These are phyloP conservation scores for Ormosia emarginata DNA, from an alignment of 306 rosid genomes.

Conservation along the genomic window DNA sequence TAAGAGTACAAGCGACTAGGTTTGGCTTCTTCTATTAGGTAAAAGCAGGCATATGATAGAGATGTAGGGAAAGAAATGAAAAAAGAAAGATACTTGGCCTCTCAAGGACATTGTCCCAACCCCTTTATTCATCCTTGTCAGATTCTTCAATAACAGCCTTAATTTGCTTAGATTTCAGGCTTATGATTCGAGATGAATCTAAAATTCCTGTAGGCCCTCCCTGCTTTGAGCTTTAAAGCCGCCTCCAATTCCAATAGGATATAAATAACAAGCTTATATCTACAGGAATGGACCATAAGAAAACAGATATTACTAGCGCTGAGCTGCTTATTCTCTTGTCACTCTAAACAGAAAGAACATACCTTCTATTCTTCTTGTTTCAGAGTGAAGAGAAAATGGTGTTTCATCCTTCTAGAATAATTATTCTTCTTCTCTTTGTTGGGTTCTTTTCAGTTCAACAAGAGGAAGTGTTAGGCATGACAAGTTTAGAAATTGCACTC, in stretches of 20 bases:
- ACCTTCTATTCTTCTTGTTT: constrained; percentile 39
- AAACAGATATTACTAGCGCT: constrained; percentile 23
- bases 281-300: constrained; percentile 64
- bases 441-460: constrained; percentile 56
- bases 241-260: constrained; percentile 45
- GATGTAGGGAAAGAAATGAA: constrained; percentile 38
- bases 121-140: constrained; percentile 71
- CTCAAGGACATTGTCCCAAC: constrained; percentile 68
- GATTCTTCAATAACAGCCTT: constrained; percentile 91
- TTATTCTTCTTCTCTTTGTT: constrained; percentile 52
- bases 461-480: constrained; percentile 41
- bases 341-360: constrained; percentile 38
- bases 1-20: constrained; percentile 28
- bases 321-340: constrained; percentile 33
- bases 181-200: constrained; percentile 78
- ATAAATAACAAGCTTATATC: constrained; percentile 58
- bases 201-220: constrained; percentile 51
- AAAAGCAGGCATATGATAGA: constrained; percentile 58
- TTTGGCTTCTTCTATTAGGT: constrained; percentile 44
- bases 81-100: constrained; percentile 84
- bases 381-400: constrained; percentile 52
- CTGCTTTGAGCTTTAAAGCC: constrained; percentile 65
- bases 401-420: constrained; percentile 38
- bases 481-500: constrained; percentile 46
- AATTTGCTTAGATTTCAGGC: constrained; percentile 56